Conservation (phyloP, 768 basidiomycete genomes). For the Tulasnella sp. region DNA sequence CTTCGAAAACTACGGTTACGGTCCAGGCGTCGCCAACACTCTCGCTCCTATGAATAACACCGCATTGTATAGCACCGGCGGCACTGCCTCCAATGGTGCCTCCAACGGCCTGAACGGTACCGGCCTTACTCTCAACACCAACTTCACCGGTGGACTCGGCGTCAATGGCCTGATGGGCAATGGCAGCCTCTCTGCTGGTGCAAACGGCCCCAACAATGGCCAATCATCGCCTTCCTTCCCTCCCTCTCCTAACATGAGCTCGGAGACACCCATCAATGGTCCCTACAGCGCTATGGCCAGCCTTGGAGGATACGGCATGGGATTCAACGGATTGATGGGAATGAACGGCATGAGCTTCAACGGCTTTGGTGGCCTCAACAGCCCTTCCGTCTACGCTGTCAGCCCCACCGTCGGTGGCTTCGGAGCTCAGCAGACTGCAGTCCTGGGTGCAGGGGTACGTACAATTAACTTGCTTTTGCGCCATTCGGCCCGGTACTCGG, state of each 20-base stretch:
- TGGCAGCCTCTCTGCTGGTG: conserved; percentile 23
- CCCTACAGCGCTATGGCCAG: conserved; percentile 33
- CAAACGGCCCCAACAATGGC: conserved; percentile 5
- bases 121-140: conserved; percentile 23
- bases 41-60: conserved; percentile 6
- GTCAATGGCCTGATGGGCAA: conserved; percentile 14
- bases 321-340: conserved; percentile 56
- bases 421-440: conserved; percentile 8
- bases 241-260: conserved; percentile 26
- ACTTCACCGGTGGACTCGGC: conserved; percentile 6
- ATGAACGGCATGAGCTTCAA: conserved; percentile 33
- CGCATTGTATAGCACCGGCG: conserved; percentile 26
- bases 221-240: conserved; percentile 39
- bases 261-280: conserved; percentile 34
- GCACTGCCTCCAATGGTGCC: conserved; percentile 6
- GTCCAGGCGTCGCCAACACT: conserved; percentile 60
- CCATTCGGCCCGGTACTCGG: conserved; percentile 13
- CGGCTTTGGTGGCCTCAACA: conserved; percentile 26
- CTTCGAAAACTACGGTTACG: conserved; percentile 86
- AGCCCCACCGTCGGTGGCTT: conserved; percentile 24
- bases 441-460: conserved; percentile 26
- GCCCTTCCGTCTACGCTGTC: conserved; percentile 36
- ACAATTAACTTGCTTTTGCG: conserved; percentile 3
- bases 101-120: neutral
- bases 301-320: conserved; percentile 46